phyloP scores from a whole-genome alignment of 148 eudicot genomes.

The Mesembryanthemum crystallinum region DNA sequence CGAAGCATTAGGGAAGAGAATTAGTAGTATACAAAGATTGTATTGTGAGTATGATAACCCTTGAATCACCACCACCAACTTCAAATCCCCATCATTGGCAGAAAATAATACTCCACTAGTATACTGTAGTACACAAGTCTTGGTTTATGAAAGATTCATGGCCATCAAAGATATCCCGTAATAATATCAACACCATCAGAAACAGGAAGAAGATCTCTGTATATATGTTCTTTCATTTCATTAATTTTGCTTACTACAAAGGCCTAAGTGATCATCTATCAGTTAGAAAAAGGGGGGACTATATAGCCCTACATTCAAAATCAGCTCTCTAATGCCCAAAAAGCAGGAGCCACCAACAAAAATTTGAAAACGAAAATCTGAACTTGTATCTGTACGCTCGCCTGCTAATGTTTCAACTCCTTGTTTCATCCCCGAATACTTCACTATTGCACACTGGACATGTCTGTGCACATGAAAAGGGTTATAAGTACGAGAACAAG shows the following conservation, averaged over 20 bases:
- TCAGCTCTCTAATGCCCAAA: constrained; percentile 25
- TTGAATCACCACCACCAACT: no score
- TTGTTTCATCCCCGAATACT: constrained; percentile 48
- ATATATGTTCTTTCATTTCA: not conserved
- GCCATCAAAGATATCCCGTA: no score
- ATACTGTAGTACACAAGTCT: no score
- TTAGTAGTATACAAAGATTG: no score
- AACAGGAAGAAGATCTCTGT: not conserved
- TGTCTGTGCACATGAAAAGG: constrained; percentile 32
- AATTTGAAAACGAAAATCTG: constrained; percentile 9
- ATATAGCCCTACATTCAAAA: constrained; percentile 20
- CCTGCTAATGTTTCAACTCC: constrained; percentile 19
- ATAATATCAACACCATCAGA: no score
- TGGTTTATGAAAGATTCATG: no score
- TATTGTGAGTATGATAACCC: no score
- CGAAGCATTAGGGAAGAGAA: no score
- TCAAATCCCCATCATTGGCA: no score
- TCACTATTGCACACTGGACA: constrained; percentile 72
- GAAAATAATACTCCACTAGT: no score
- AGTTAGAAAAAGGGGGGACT: constrained; percentile 18
- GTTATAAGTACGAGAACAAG: not conserved
- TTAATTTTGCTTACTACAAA: constrained; percentile 11
- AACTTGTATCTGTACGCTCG: constrained; percentile 25
- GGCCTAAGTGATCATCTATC: not conserved
- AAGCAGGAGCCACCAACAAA: constrained; percentile 24